Evolutionary conservation across 768 basidiomycete species (phyloP).

Genomic region (Grammothele lineata): DNA sequence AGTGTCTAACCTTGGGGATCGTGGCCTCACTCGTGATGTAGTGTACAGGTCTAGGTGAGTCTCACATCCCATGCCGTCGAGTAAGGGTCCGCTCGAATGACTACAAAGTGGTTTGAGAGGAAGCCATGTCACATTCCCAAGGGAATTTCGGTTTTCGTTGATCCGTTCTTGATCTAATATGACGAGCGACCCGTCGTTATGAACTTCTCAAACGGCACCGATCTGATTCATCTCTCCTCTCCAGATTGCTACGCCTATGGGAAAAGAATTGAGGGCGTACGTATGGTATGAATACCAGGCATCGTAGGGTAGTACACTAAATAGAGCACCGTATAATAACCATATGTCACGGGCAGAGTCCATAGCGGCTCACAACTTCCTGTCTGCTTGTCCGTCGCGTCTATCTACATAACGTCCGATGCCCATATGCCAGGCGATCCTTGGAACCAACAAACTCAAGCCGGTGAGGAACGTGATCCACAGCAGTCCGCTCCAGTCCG

Average conservation of each 20-base stretch:
- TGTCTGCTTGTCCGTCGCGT: constrained; percentile 43
- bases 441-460: constrained; percentile 60
- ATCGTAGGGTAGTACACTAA: constrained; percentile 10
- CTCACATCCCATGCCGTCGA: background rate
- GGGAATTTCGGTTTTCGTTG: constrained; percentile 48
- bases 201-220: too few species aligned
- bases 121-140: constrained; percentile 40
- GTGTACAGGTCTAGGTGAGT: constrained; percentile 6
- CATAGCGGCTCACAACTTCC: constrained; percentile 11
- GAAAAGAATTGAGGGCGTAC: background rate
- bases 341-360: background rate
- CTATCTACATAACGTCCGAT: constrained; percentile 68
- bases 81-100: constrained; percentile 42
- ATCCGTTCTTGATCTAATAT: constrained; percentile 91
- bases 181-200: constrained; percentile 47
- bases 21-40: background rate
- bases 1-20: background rate
- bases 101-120: constrained; percentile 72
- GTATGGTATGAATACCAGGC: constrained; percentile 11
- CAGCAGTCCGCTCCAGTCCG: constrained; percentile 63
- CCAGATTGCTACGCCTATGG: background rate
- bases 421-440: constrained; percentile 71
- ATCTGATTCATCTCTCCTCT: background rate
- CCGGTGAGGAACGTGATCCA: constrained; percentile 65
- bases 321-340: background rate